These are phyloP conservation scores for Erigeron canadensis DNA, from an alignment of 129 eudicot genomes.

Conservation along the genomic window DNA sequence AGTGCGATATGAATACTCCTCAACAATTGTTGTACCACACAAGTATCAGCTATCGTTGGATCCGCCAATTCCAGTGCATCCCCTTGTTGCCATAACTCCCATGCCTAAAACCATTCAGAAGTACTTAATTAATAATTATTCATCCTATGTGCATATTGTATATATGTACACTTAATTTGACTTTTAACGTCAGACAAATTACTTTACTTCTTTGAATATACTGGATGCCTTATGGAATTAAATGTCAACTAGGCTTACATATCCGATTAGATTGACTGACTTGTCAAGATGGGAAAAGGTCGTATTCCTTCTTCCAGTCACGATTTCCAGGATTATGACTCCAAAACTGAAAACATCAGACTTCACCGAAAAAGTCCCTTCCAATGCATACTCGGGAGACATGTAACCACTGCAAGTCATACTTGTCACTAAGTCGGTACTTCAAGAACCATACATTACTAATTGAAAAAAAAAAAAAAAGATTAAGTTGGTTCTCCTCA, in stretches of 20 bases:
- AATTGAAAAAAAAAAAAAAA: not conserved
- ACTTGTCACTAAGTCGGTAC: not conserved
- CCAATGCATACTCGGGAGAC: slow-evolving; percentile 38
- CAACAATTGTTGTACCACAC: slow-evolving; percentile 15
- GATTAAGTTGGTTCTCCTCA: too few species aligned
- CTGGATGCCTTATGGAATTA: too few species aligned
- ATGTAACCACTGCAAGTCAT: slow-evolving; percentile 20
- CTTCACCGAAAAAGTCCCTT: slow-evolving; percentile 27
- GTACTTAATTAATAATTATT: not conserved
- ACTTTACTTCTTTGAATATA: too few species aligned
- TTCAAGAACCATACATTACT: not conserved
- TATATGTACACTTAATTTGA: not conserved
- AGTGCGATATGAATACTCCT: slow-evolving; percentile 43
- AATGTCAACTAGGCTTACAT: slow-evolving; percentile 32
- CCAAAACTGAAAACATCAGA: slow-evolving; percentile 39
- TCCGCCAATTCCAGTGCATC: slow-evolving; percentile 32
- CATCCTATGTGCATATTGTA: not conserved
- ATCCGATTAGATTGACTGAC: too few species aligned
- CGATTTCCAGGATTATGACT: slow-evolving; percentile 29
- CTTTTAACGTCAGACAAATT: not conserved
- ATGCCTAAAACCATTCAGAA: slow-evolving; percentile 33
- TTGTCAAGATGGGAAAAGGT: slow-evolving; percentile 27
- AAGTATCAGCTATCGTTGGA: slow-evolving; percentile 19
- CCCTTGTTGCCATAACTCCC: slow-evolving; percentile 50
- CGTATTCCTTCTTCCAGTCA: slow-evolving; percentile 31